Conservation (phyloP, 164 flowering plant genomes). For the Aristolochia californica region DNA sequence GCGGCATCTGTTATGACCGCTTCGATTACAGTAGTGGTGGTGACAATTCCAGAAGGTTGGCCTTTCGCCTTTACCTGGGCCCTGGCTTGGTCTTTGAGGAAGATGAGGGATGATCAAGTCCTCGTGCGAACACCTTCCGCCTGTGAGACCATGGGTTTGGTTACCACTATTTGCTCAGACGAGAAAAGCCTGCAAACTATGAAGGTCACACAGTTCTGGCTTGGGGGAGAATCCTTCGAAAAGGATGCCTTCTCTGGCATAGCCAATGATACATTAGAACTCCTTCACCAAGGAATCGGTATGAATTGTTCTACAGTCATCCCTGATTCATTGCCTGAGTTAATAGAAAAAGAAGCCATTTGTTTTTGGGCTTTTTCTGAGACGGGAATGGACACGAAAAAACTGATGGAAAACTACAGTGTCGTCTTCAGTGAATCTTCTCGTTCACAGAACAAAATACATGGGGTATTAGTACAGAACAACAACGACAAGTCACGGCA, state of each 20-base stretch:
- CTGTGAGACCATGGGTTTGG: conserved; percentile 83
- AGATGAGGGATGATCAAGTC: conserved; percentile 76
- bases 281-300: conserved; percentile 37
- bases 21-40: conserved; percentile 69
- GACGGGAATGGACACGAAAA: conserved; percentile 29
- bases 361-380: conserved; percentile 45
- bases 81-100: conserved; percentile 71
- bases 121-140: conserved; percentile 72
- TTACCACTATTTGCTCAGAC: conserved; percentile 61
- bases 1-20: conserved; percentile 39
- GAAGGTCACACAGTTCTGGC: conserved; percentile 57
- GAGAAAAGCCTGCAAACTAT: conserved; percentile 74
- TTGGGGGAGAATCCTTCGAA: conserved; percentile 30
- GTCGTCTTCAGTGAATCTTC: conserved; percentile 45
- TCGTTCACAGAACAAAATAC: conserved; percentile 51
- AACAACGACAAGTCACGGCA: conserved; percentile 15
- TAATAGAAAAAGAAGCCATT: conserved; percentile 55
- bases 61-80: conserved; percentile 70
- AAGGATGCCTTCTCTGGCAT: conserved; percentile 7
- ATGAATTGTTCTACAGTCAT: conserved; percentile 17
- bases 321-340: conserved; percentile 41
- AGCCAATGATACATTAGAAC: conserved; percentile 19
- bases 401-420: conserved; percentile 10
- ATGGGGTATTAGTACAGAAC: conserved; percentile 31
- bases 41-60: conserved; percentile 78